Evolutionary conservation across 345 rosid species (phyloP), one percentile per base, ranked within the genome.

Genomic region (Cardamine chenopodiifolia): DNA sequence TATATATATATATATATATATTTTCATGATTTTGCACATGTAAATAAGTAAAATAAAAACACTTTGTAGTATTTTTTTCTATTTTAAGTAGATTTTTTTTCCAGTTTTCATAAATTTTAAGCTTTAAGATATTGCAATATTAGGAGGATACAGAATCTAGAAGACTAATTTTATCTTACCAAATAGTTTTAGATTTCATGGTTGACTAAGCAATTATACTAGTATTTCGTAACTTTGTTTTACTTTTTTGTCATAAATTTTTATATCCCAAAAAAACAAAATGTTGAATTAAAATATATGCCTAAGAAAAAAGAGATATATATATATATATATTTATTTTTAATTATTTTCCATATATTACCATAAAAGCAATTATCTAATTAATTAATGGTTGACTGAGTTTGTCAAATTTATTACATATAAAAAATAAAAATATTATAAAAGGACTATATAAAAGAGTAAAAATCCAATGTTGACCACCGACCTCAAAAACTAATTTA

Each of bases 391-490:
- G 23, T 47, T 29, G 70, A 52, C 57, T 23, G 8, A 52, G 57
- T 9, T 5, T 23, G 4, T 20, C n/a, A 22, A 9, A 49, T 5
- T 8, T 19, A 9, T 19, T 13, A 20, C 23, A 4, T 49, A 2
- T 0, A 48, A 8, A 25, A 25, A 28, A 4, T 4, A 15, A 8
- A 29, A 45, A 40, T 11, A 40, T 4, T 4, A 39, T 39, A 6
- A 54, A 19, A 3, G 12, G 53, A 48, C 22, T 48, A 48, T 48
- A 48, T 19, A 50, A 61, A 61, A 35, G 5, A 18, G n/a, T 47
- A 39, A 47, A 28, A 54, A 17, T 11, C 10, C 8, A 55, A 40
- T 1, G 56, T 70, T 56, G 73, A 70, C 73, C 73, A 70, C 55
- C 72, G 64, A 69, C 42, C 20, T 53, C 15, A 29, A 11, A 54